These are phyloP conservation scores for Boletus sp. DNA, from an alignment of 1,284 basidiomycete species.

Conservation along the genomic window DNA sequence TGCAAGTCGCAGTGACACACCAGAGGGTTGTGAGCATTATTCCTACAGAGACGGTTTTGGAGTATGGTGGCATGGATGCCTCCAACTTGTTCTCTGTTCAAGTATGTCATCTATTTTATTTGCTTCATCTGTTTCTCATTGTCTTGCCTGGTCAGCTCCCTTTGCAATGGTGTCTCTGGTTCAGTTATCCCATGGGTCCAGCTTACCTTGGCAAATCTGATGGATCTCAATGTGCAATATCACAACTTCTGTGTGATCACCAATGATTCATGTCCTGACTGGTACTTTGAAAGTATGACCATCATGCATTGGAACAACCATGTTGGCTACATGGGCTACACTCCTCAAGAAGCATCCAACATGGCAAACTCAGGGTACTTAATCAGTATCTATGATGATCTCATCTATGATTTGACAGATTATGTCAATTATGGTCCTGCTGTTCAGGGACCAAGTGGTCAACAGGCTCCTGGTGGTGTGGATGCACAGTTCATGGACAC, in stretches of 20 bases:
- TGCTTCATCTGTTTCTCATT: constrained; percentile 4
- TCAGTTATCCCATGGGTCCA: constrained; percentile 83
- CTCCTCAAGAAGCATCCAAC: constrained; percentile 73
- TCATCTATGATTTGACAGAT: constrained; percentile 86
- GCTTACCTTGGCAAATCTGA: constrained; percentile 77
- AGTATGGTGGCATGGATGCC: constrained; percentile 80
- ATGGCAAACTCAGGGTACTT: constrained; percentile 66
- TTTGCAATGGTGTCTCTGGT: constrained; percentile 87
- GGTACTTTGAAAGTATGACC: constrained; percentile 96
- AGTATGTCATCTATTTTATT: constrained; percentile 39
- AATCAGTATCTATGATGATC: constrained; percentile 78
- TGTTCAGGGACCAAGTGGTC: constrained; percentile 59
- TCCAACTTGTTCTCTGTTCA: constrained; percentile 93
- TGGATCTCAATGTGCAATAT: constrained; percentile 81
- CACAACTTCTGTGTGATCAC: constrained; percentile 93
- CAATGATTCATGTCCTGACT: constrained; percentile 91
- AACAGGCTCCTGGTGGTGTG: constrained; percentile 54
- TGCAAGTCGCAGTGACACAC: constrained; percentile 60
- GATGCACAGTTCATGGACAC: constrained; percentile 80
- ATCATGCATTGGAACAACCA: constrained; percentile 87
- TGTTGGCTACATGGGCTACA: constrained; percentile 88
- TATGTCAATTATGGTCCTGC: constrained; percentile 70
- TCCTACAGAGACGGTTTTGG: constrained; percentile 68
- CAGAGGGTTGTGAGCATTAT: constrained; percentile 72
- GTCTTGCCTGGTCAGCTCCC: constrained; percentile 72